phyloP scores from a whole-genome alignment of 768 basidiomycete species.

The Serendipita vermifera region DNA sequence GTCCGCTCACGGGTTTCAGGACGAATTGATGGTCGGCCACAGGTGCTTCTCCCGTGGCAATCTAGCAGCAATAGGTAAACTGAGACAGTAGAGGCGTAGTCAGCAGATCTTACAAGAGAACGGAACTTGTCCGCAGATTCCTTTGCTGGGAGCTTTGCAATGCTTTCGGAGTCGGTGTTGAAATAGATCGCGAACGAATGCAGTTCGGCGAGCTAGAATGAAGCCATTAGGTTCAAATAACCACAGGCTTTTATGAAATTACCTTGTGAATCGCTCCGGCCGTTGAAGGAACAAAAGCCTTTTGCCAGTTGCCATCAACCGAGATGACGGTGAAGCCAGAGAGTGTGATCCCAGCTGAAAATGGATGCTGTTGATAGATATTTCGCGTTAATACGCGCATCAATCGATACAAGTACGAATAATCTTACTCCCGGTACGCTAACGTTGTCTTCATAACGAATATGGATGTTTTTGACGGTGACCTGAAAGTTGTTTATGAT shows the following conservation, averaged over 20 bases:
- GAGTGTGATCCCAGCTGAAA: constrained; percentile 81
- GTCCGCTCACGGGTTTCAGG: constrained; percentile 87
- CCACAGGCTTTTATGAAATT: constrained; percentile 12
- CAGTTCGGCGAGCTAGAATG: constrained; percentile 60
- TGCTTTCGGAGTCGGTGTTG: constrained; percentile 76
- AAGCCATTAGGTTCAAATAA: too few relatives aligned
- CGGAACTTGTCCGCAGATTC: constrained; percentile 64
- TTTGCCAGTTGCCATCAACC: constrained; percentile 75
- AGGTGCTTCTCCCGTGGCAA: constrained; percentile 34
- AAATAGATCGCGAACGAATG: constrained; percentile 86
- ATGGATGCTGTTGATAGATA: constrained; percentile 57
- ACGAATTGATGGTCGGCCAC: constrained; percentile 73
- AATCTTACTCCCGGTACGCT: constrained; percentile 78
- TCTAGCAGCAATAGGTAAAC: constrained; percentile 24
- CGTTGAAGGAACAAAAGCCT: constrained; percentile 85
- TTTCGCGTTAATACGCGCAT: background rate
- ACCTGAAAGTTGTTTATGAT: constrained; percentile 94
- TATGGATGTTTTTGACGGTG: constrained; percentile 87
- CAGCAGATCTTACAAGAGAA: constrained; percentile 40
- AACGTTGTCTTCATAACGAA: constrained; percentile 90
- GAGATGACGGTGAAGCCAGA: constrained; percentile 80
- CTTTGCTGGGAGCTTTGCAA: constrained; percentile 51
- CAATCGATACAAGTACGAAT: background rate
- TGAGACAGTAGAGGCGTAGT: background rate
- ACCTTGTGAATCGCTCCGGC: constrained; percentile 84